Evolutionary conservation across 176 grass and related monocot genomes (phyloP).

Genomic region (Cenchrus purpureus): DNA sequence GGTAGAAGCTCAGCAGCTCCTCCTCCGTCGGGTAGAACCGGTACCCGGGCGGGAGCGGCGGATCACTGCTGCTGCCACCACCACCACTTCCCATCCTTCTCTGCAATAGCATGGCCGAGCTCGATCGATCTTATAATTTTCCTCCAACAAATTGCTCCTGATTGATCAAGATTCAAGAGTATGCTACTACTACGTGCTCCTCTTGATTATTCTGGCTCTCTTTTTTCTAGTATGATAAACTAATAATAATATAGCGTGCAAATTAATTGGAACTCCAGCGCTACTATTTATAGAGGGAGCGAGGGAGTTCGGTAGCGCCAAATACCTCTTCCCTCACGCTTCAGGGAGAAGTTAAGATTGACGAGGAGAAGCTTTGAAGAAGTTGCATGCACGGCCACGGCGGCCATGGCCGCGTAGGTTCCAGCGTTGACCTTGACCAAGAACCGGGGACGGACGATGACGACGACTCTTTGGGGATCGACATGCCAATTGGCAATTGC

Average conservation of each 20-base stretch:
- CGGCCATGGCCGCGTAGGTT: not conserved
- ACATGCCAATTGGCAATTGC: too few species aligned
- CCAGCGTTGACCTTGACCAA: constrained; percentile 15
- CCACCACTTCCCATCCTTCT: not conserved
- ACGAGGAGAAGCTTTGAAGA: not conserved
- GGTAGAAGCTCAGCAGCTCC: constrained; percentile 75
- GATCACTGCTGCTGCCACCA: not conserved
- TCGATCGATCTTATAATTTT: too few species aligned
- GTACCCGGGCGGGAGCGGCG: constrained; percentile 41
- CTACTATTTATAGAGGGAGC: not conserved
- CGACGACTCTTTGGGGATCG: too few species aligned
- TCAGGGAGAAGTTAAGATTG: not conserved
- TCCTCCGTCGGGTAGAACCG: constrained; percentile 92
- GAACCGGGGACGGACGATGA: too few species aligned
- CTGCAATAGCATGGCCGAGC: not conserved
- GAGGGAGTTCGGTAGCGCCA: not conserved
- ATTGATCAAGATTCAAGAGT: too few species aligned
- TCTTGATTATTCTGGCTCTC: too few species aligned
- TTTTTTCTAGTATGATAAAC: too few species aligned
- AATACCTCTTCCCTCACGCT: not conserved
- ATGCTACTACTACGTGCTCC: too few species aligned
- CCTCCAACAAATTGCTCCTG: too few species aligned
- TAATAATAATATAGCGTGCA: too few species aligned
- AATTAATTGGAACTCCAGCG: too few species aligned
- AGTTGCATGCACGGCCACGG: not conserved